A percentile compares a stretch with the other conserved stretches of the same genome.
phyloP scores from a whole-genome alignment of 2,329 filamentous ascomycete species.

The Endocalyx cinctus region DNA sequence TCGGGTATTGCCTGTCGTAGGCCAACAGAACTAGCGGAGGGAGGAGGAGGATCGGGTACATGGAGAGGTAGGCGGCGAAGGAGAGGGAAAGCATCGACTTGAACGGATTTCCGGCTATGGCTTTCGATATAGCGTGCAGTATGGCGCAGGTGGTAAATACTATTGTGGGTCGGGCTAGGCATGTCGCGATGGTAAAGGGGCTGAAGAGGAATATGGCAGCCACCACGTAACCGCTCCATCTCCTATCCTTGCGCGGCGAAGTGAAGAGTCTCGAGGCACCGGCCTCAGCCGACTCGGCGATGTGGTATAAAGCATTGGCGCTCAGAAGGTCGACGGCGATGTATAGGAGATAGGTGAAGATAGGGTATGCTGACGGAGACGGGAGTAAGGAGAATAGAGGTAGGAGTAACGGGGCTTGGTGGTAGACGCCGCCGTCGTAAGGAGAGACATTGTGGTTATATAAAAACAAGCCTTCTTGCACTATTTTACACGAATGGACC shows the following conservation, averaged over 20 bases:
- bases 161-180: conserved; percentile 81
- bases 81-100: conserved; percentile 80
- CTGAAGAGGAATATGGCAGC: conserved; percentile 92
- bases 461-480: conserved; percentile 93
- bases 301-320: conserved; percentile 71
- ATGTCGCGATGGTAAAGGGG: conserved; percentile 87
- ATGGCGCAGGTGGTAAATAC: conserved; percentile 87
- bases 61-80: conserved; percentile 83
- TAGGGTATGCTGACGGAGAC: conserved; percentile 57
- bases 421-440: conserved; percentile 85
- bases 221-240: conserved; percentile 70
- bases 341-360: conserved; percentile 77
- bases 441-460: conserved; percentile 96
- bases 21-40: conserved; percentile 77
- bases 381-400: conserved; percentile 89
- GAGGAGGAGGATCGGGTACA: conserved; percentile 85
- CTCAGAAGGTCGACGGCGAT: conserved; percentile 75
- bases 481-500: conserved; percentile 39
- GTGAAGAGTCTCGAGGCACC: conserved; percentile 68
- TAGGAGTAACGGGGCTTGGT: conserved; percentile 82
- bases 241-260: conserved; percentile 71
- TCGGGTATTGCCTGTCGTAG: conserved; percentile 58
- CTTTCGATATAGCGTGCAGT: conserved; percentile 76
- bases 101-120: conserved; percentile 66
- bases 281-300: conserved; percentile 78